phyloP scores from a whole-genome alignment of 2,329 filamentous ascomycete genomes.

The Aspergillus flavus region DNA sequence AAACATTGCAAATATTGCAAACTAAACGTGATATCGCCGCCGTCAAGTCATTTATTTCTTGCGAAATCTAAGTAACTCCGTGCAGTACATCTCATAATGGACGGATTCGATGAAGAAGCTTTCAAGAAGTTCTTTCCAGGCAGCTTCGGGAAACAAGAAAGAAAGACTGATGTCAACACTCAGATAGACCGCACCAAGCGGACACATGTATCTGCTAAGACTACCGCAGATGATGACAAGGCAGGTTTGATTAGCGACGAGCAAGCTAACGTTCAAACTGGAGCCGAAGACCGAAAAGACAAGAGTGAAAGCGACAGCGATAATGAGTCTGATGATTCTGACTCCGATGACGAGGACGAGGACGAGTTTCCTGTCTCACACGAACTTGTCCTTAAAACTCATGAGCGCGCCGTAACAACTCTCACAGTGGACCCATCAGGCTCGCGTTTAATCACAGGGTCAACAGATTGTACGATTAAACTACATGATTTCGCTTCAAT shows the following conservation, averaged over 20 bases:
- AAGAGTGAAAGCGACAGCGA: constrained; percentile 40
- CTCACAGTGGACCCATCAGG: constrained; percentile 84
- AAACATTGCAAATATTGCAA: constrained; percentile 27
- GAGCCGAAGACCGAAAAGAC: constrained; percentile 35
- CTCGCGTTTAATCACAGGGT: constrained; percentile 83
- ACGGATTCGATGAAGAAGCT: constrained; percentile 49
- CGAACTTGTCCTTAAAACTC: constrained; percentile 88
- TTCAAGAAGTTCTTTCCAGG: constrained; percentile 69
- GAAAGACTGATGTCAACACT: constrained; percentile 71
- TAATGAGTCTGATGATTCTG: constrained; percentile 71
- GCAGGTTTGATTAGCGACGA: constrained; percentile 24
- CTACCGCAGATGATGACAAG: constrained; percentile 26
- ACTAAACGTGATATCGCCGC: constrained; percentile 22
- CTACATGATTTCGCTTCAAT: constrained; percentile 94
- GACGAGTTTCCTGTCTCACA: constrained; percentile 90
- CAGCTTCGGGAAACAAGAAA: constrained; percentile 81
- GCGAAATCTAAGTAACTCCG: background rate
- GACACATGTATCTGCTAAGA: constrained; percentile 45
- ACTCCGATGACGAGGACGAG: constrained; percentile 62
- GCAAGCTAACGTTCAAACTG: constrained; percentile 24
- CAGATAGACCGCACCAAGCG: constrained; percentile 82
- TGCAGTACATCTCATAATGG: constrained; percentile 32
- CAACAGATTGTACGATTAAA: constrained; percentile 87
- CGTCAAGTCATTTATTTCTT: background rate
- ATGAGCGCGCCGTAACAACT: constrained; percentile 83